Base-by-base conservation (phyloP, 495 filamentous ascomycete species). In the Aspergillus sparsus region DNA sequence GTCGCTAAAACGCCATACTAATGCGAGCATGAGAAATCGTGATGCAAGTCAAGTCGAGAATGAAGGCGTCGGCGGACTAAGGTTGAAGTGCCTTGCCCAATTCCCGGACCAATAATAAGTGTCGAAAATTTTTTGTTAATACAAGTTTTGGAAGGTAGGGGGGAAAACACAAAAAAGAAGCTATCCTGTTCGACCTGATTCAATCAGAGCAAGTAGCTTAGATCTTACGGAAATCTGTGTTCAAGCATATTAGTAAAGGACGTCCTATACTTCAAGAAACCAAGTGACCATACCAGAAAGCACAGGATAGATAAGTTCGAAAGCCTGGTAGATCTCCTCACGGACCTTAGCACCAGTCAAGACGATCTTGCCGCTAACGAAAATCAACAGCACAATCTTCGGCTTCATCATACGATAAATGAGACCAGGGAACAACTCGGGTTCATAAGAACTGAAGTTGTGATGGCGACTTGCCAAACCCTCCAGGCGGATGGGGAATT, bases 401-500 rank as follows among this genome's bases (percentile, higher is more conserved):
- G 94, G 94, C 83, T 97, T 97, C 84, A 98, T 97, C 94, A 98
- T 98, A 74, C 94, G 91, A 74, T 98, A 98, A 81, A 98, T 98
- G 55, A 98, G 85, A 84, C 94, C 94, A 62, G 94, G 95, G 85
- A 98, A 98, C 75, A 98, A 74, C 76, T 98, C 94, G 63, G 94
- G 94, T 77, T 98, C 94, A 74, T 98, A 98, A 45, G 92, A 96
- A 80, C 90, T 95, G 88, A 98, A 98, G 78, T 96, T 93, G 81
- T 98, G 95, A 85, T 98, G 94, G 73, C 92, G 90, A 61, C 86
- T 91, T 7, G 94, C 94, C 65, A 98, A 80, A 73, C 94, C 94
- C 73, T 98, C 94, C 55, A 98, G 82, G 68, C 94, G 92, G 66
- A 98, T 98, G 45, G 94, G 94, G 81, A 98, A 98, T 80, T 97